Evolutionary conservation across 129 eudicot species (phyloP).

Genomic region (Silybum marianum): DNA sequence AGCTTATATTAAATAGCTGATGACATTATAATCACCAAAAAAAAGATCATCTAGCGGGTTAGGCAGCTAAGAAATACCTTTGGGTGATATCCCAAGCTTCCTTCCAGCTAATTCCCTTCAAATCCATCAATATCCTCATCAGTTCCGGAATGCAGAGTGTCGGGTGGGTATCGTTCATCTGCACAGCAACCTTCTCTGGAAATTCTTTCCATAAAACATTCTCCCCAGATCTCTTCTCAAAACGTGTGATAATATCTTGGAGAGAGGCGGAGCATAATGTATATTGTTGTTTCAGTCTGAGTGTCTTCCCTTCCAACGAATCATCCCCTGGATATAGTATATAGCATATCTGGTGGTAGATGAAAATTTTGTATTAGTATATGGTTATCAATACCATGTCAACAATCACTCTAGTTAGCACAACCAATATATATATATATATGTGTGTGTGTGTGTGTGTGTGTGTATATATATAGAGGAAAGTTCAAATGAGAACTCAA

Average conservation of each 20-base stretch:
- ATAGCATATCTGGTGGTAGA: conserved; percentile 73
- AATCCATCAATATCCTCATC: conserved; percentile 83
- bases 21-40: background rate
- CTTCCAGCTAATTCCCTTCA: conserved; percentile 88
- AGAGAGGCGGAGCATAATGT: conserved; percentile 95
- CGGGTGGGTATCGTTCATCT: conserved; percentile 99
- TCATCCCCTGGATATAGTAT: conserved; percentile 93
- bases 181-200: conserved; percentile 93
- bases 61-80: conserved; percentile 48
- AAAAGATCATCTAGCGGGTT: background rate
- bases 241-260: conserved; percentile 81
- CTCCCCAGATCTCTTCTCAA: conserved; percentile 80
- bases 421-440: too few species aligned
- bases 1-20: background rate
- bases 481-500: too few species aligned
- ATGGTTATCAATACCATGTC: background rate
- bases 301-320: conserved; percentile 82
- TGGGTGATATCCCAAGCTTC: conserved; percentile 90
- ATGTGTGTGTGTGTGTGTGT: too few species aligned
- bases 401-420: background rate
- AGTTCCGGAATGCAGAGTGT: conserved; percentile 97
- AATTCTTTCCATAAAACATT: conserved; percentile 71
- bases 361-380: conserved; percentile 1
- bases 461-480: too few species aligned
- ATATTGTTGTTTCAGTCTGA: conserved; percentile 90